Conservation (phyloP, 441 rosid species). For the Jatropha podagrica region DNA sequence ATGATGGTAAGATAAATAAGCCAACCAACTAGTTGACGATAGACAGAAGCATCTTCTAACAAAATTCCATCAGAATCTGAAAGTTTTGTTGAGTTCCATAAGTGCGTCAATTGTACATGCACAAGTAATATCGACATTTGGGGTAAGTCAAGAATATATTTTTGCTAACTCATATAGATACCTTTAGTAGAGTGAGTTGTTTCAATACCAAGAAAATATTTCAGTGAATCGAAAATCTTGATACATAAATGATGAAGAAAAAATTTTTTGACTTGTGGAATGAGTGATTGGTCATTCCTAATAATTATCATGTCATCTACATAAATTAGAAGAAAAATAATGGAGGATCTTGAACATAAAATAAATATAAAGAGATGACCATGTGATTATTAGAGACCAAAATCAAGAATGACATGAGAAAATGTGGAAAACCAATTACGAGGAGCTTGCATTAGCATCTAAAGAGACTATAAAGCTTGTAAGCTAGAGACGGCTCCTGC, state of each 20-base stretch:
- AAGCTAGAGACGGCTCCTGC: not conserved
- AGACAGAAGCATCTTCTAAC: not conserved
- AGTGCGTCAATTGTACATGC: not conserved
- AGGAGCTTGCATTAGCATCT: not conserved
- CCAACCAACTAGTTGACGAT: not conserved
- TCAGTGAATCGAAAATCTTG: not conserved
- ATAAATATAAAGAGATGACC: not conserved
- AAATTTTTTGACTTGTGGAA: not conserved
- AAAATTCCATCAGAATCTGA: not conserved
- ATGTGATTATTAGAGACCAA: not conserved
- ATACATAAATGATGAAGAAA: not conserved
- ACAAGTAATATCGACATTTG: not conserved
- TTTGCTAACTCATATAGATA: not conserved
- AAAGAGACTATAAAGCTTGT: not conserved
- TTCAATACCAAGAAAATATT: constrained; percentile 6
- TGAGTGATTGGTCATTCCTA: not conserved
- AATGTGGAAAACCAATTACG: not conserved
- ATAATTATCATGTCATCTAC: not conserved
- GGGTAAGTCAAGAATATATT: not conserved
- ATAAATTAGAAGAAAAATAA: not conserved
- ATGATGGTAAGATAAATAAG: not conserved
- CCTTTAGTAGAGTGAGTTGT: not conserved
- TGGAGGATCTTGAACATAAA: not conserved
- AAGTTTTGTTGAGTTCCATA: not conserved
- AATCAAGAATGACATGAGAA: not conserved